Percentiles rank a stretch among this genome's conserved stretches.
Evolutionary conservation across 2,329 filamentous ascomycete genomes (phyloP).

Genomic region (Botrytis medusae): DNA sequence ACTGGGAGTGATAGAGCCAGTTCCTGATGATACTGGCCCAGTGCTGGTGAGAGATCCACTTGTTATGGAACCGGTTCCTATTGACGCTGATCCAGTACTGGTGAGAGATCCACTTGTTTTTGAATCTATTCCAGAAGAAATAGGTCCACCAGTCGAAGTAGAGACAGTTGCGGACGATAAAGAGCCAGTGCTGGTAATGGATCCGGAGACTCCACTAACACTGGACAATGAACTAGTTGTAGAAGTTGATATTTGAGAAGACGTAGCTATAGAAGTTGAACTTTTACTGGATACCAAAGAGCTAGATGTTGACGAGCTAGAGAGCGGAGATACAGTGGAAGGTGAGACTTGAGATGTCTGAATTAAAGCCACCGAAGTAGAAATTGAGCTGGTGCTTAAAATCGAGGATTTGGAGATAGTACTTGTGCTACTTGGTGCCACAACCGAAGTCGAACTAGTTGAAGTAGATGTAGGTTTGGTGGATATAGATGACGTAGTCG

Average conservation of each 20-base stretch:
- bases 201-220: neutral
- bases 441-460: neutral
- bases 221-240: neutral
- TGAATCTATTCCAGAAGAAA: neutral
- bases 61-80: too few species aligned
- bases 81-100: too few species aligned
- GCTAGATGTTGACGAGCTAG: neutral
- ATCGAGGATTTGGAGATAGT: neutral
- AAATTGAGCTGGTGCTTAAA: neutral
- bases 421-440: neutral
- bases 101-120: neutral
- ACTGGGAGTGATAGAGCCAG: neutral
- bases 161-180: neutral
- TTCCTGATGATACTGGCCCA: neutral
- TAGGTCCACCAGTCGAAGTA: neutral
- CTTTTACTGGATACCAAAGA: neutral
- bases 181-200: neutral
- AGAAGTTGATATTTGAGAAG: neutral
- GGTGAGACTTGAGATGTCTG: neutral
- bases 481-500: neutral
- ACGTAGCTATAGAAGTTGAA: neutral
- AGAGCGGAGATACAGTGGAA: neutral
- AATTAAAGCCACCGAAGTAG: neutral
- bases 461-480: neutral
- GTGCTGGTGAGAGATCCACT: neutral